Evolutionary conservation across 345 rosid genomes (phyloP), one percentile per base, ranked within the genome.

Genomic region (Linum usitatissimum): DNA sequence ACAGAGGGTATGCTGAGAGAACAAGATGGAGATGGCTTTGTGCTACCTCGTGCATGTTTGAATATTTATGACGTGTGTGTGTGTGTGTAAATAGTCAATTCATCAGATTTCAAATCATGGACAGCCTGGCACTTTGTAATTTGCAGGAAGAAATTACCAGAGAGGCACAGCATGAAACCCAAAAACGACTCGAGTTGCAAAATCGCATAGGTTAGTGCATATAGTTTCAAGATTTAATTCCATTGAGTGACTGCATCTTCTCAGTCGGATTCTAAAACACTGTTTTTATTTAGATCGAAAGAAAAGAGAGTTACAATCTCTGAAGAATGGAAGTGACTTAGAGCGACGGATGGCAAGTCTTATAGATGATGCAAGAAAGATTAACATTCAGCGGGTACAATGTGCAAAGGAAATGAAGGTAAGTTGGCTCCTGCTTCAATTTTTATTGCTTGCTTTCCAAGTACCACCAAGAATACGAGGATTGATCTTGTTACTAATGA

Each of bases 261-360:
- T 14, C 5, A 19, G 5, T 18, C 9, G 38, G 18, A 61, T 39
- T 36, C 38, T 57, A 18, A 53, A 17, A 34, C 14, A 9, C 48
- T 63, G 59, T 17, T 59, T 45, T 53, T 55, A 39, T 75, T 72
- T 65, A 86, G 91, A 77, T 34, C 91, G 78, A 73, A 78, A 81
- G 83, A 87, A 71, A 79, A 85, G 64, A 51, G 85, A 77, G 70
- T 67, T 92, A 63, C 77, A 77, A 53, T 77, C 81, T 40, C 57
- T 87, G 75, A 80, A 87, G 80, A 77, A 78, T 70, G 86, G 80
- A 65, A 88, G 77, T 66, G 95, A 89, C 69, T 53, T 79, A 64
- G 93, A 84, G 57, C 68, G 82, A 62, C 68, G 66, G 61, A 77
- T 89, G 72, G 79, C 82, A 67, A 80, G 81, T 71, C 78, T 85